phyloP scores from a whole-genome alignment of 2,329 filamentous ascomycete species.

The Pseudogymnoascus sp. region DNA sequence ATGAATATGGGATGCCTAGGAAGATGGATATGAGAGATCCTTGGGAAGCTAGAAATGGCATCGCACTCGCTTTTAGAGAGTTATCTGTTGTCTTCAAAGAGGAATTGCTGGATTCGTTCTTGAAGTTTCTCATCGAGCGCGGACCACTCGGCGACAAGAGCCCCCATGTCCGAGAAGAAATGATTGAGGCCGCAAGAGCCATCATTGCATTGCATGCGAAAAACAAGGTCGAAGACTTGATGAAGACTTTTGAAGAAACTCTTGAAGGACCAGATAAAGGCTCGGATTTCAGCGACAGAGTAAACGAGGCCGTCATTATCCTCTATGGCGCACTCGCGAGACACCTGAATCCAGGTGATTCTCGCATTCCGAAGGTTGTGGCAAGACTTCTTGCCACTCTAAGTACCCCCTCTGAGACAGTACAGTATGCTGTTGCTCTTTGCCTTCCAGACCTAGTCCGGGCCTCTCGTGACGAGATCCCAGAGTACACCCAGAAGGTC shows the following conservation, averaged over 20 bases:
- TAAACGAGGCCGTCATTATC: constrained; percentile 96
- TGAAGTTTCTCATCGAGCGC: constrained; percentile 75
- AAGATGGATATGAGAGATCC: constrained; percentile 81
- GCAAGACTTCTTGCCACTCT: constrained; percentile 77
- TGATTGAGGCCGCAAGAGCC: constrained; percentile 80
- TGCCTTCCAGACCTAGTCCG: constrained; percentile 87
- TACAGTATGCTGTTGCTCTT: constrained; percentile 92
- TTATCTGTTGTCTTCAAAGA: constrained; percentile 62
- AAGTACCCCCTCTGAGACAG: constrained; percentile 89
- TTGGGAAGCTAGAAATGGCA: constrained; percentile 85
- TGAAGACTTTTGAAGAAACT: constrained; percentile 82
- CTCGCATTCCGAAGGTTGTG: constrained; percentile 79
- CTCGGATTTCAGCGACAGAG: constrained; percentile 72
- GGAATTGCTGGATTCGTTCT: constrained; percentile 63
- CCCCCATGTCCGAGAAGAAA: constrained; percentile 68
- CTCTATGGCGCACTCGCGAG: constrained; percentile 90
- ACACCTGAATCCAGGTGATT: constrained; percentile 76
- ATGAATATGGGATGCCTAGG: constrained; percentile 89
- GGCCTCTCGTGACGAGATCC: constrained; percentile 67
- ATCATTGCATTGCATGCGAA: constrained; percentile 77
- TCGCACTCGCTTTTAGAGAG: constrained; percentile 79
- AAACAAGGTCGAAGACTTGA: constrained; percentile 74
- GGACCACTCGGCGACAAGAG: constrained; percentile 83
- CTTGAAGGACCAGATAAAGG: constrained; percentile 79
- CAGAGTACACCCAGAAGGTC: constrained; percentile 71